Base-by-base conservation (phyloP, 116 monocot genomes). In the Posidonia oceanica region DNA sequence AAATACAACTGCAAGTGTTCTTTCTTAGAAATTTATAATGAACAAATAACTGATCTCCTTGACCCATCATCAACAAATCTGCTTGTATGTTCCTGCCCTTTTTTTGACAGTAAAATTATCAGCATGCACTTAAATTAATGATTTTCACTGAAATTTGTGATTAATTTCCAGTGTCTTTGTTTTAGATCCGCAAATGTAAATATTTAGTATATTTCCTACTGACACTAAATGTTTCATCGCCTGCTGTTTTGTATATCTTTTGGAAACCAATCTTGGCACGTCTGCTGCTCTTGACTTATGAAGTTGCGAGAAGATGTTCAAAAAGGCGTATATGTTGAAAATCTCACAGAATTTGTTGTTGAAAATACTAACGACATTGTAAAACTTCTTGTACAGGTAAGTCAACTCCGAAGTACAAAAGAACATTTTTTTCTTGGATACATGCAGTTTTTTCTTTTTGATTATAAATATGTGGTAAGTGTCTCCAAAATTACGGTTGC, bases 31-130 rank as follows among this genome's bases (percentile, higher is more conserved):
- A 96, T 96, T 69, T 91, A 96, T 67, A 96, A 96, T 75, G 96
- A 96, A 81, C 96, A 96, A 74, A 96, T 96, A 67, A 82, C 85
- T 37, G 96, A 96, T 80, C 96, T 96, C 69, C 87, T 96, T 71
- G 86, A 96, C 23, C 91, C 96, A 69, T 83, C 86, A 44, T 88
- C 89, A 64, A 85, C 83, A 40, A 96, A 96, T 77, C 76, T 96
- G 62, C 83, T 85, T 52, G 96, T 96, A 69, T 77, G 62, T 11
- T 18, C 14, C 10, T 36, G 6, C 23, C 36, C 62, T 7, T 37
- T 29, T 36, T 14, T 62, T 37, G 36, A 62, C 29, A 3, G 17
- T 62, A 20, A 36, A 8, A 16, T 62, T 36, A 58, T 3, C 58
- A 58, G 4, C 58, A 18, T 17, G 3, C 21, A 62, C 20, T 62